A percentile compares a stretch with the other conserved stretches of the same genome.
These are phyloP conservation scores for Colletotrichum filicis DNA, from an alignment of 2,329 filamentous ascomycete genomes.

Conservation along the genomic window DNA sequence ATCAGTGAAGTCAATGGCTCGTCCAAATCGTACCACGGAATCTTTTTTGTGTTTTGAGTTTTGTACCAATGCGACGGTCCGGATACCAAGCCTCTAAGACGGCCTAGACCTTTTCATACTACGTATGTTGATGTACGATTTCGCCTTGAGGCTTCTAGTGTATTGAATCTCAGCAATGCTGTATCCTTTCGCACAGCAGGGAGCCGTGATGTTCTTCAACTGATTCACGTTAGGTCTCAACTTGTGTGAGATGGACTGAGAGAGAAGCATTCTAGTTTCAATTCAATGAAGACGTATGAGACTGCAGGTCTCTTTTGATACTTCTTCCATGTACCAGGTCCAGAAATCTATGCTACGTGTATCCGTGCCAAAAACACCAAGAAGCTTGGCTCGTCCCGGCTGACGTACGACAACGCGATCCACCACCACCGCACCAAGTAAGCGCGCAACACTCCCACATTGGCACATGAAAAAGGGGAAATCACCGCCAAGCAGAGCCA, in stretches of 20 bases:
- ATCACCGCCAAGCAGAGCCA: slow-evolving; percentile 29
- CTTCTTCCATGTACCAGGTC: neutral
- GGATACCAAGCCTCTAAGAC: neutral
- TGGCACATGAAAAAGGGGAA: neutral
- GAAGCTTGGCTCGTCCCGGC: slow-evolving; percentile 28
- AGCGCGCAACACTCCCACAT: neutral
- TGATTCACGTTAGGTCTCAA: too few relatives aligned
- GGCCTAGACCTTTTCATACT: neutral
- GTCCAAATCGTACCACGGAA: neutral
- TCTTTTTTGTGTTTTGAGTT: neutral
- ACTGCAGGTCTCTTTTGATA: neutral
- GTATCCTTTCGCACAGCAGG: too few relatives aligned
- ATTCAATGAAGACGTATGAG: too few relatives aligned
- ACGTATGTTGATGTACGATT: neutral
- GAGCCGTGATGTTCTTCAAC: too few relatives aligned
- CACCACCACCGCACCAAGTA: neutral
- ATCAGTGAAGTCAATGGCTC: too few relatives aligned
- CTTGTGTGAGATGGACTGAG: too few relatives aligned
- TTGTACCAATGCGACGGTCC: neutral
- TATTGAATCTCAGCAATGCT: too few relatives aligned
- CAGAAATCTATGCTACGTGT: neutral
- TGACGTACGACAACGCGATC: slow-evolving; percentile 27
- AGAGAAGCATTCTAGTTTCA: too few relatives aligned
- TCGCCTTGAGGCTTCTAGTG: neutral
- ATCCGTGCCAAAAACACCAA: slow-evolving; percentile 25